phyloP scores from a whole-genome alignment of 495 filamentous ascomycete species.

The Geoglossum glabrum region DNA sequence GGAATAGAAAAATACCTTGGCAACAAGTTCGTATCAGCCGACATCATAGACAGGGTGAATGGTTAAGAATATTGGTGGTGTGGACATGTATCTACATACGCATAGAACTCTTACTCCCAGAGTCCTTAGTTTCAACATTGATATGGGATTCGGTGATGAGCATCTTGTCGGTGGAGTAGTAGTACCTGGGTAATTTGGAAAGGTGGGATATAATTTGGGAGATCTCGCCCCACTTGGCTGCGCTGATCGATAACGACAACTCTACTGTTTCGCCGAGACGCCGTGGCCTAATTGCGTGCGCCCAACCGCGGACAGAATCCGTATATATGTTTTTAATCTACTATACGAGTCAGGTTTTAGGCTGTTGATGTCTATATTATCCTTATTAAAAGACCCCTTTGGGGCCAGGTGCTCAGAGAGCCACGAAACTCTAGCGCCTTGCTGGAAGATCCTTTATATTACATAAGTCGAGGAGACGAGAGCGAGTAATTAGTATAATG shows the following conservation, averaged over 20 bases:
- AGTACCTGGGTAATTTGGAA: not conserved
- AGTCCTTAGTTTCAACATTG: slow-evolving; percentile 47
- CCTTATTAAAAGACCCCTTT: no score
- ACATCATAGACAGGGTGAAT: not conserved
- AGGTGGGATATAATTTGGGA: not conserved
- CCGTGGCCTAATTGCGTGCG: no score
- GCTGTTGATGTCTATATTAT: no score
- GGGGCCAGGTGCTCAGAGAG: no score
- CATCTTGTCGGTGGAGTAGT: slow-evolving; percentile 21
- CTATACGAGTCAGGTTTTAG: no score
- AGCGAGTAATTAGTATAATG: not conserved
- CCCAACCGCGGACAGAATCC: no score
- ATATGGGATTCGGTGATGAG: slow-evolving; percentile 42
- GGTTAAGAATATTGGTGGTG: not conserved
- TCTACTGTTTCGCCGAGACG: no score
- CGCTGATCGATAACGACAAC: not conserved
- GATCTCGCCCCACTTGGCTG: no score
- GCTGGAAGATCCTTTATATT: no score
- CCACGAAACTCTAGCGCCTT: no score
- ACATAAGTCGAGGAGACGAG: not conserved
- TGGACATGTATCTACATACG: no score
- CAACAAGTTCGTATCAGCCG: not conserved
- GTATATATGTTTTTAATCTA: no score
- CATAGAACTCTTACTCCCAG: slow-evolving; percentile 37
- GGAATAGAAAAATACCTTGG: slow-evolving; percentile 71